A percentile compares a stretch with the other conserved stretches of the same genome.
Conservation (phyloP, 78 protist genomes). For the Blattamonas nauphoetae region DNA sequence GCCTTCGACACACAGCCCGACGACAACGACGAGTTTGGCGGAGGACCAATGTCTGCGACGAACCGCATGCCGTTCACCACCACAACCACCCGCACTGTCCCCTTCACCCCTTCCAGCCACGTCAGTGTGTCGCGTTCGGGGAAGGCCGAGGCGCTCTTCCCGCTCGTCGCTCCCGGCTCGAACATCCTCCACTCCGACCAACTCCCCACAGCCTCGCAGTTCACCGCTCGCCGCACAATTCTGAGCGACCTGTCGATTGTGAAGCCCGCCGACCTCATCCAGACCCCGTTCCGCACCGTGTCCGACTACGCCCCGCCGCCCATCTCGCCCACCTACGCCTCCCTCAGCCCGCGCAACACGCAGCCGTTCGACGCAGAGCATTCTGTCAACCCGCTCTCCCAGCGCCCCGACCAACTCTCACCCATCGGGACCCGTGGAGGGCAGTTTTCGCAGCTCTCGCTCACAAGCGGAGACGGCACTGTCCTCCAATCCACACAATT, state of each 20-base stretch:
- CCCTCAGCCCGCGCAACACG: neutral
- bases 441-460: no score
- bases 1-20: neutral
- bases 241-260: neutral
- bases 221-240: neutral
- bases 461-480: no score
- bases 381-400: no score
- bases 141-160: neutral
- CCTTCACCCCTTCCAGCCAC: neutral
- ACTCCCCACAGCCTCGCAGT: neutral
- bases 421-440: no score
- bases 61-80: neutral
- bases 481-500: no score
- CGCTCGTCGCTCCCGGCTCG: neutral
- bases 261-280: neutral
- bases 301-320: neutral
- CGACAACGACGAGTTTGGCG: neutral
- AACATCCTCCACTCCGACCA: no score
- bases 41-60: neutral
- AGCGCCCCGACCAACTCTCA: no score
- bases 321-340: neutral
- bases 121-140: neutral
- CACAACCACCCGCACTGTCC: neutral
- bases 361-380: neutral
- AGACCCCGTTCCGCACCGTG: neutral